Base-by-base conservation (phyloP, 495 filamentous ascomycete genomes). In the Aeminium ludgeri region DNA sequence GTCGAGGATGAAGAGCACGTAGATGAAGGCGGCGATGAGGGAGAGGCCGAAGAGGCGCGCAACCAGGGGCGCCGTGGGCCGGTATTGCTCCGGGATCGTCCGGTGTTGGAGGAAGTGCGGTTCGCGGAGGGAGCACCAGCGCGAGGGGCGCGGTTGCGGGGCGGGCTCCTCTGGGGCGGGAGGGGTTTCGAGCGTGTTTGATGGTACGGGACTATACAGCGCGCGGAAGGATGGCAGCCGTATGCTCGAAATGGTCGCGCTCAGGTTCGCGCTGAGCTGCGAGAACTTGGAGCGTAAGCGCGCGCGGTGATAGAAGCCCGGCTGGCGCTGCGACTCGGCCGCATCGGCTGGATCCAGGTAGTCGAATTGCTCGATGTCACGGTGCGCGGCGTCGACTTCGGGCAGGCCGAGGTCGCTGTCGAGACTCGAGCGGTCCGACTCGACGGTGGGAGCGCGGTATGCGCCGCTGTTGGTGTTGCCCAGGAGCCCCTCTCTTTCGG, bases 361-460 rank as follows among this genome's bases (percentile, higher is more conserved):
- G 52, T 93, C 87, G 72, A 97, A 74, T 67, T 94, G 79, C 49
- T 84, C 73, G 60, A 96, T 78, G 61, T 86, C 82, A 49, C 74
- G 68, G 44, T 79, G 73, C 36, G 80, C 81, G 25, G 65, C 58
- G 33, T 63, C 54, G 23, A 52, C 48, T 41, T 58, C 53, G 20
- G 52, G 49, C 34, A 53, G 39, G 10, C 40, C 34, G 10, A 53
- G 35, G 32, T 57, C 56, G 40, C 54, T 61, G 30, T 79, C 76
- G 32, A 74, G 56, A 55, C 74, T 78, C 36, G 72, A 70, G 36
- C 76, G 67, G 23, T 58, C 65, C 23, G 72, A 76, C 59, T 89
- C 82, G 46, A 80, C 85, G 1, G 74, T 85, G 30, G 82, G 86
- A 11, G 73, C 67, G 33, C 68, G 77, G 59, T 87, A 87, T 58